phyloP scores from a whole-genome alignment of 306 rosid genomes.

The Rosa lucieae region DNA sequence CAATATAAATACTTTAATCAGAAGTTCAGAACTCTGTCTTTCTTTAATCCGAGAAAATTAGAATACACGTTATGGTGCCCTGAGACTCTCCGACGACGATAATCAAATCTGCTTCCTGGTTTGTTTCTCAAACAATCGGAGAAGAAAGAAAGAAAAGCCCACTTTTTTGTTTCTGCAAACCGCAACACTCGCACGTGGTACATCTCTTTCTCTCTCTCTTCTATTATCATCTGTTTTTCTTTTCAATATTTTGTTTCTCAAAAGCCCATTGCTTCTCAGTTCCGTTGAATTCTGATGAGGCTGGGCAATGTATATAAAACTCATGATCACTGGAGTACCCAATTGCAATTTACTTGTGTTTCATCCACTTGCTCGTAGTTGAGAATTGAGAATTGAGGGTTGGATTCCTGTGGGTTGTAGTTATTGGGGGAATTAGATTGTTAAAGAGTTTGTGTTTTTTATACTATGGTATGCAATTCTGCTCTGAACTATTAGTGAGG shows the following conservation, averaged over 20 bases:
- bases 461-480: background rate
- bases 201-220: background rate
- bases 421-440: background rate
- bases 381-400: background rate
- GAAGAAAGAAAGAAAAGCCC: background rate
- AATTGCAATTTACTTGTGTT: background rate
- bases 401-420: background rate
- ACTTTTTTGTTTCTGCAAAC: background rate
- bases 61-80: background rate
- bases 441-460: background rate
- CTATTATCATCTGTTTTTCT: background rate
- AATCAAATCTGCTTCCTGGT: background rate
- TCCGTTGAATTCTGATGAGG: background rate
- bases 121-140: background rate
- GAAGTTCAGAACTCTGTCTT: too few relatives aligned
- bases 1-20: background rate
- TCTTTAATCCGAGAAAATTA: background rate
- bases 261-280: background rate
- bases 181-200: background rate
- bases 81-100: background rate
- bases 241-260: background rate
- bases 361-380: background rate
- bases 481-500: background rate
- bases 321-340: background rate
- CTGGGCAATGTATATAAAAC: background rate